A percentile compares a stretch with the other conserved stretches of the same genome.
These are phyloP conservation scores for Silene uniflora DNA, from an alignment of 148 eudicot species.

Conservation along the genomic window DNA sequence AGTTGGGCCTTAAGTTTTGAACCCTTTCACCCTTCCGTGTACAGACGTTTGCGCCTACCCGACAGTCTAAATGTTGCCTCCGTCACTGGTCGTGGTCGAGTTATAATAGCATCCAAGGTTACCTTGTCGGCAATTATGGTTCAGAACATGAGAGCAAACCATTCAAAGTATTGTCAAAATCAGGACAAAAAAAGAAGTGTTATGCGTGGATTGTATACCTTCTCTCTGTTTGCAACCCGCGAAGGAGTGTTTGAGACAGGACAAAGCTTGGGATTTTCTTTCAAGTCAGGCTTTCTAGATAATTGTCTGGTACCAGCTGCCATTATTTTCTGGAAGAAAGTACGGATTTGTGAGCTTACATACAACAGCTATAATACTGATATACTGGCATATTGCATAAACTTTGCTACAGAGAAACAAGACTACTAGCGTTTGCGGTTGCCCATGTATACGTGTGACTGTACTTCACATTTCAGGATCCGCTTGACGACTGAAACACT, in stretches of 20 bases:
- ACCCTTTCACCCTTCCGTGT: no score
- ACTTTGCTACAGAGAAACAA: background rate
- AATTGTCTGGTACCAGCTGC: slow-evolving; percentile 43
- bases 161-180: background rate
- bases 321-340: slow-evolving; percentile 42
- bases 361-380: background rate
- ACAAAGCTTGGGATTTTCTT: slow-evolving; percentile 58
- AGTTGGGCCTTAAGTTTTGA: no score
- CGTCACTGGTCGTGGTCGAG: background rate
- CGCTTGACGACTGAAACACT: background rate
- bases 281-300: slow-evolving; percentile 49
- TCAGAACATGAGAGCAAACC: background rate
- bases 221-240: slow-evolving; percentile 27
- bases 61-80: background rate
- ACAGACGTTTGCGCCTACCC: background rate
- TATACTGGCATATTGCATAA: background rate
- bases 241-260: slow-evolving; percentile 37
- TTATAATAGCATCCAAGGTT: background rate
- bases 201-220: slow-evolving; percentile 30
- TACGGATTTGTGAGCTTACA: background rate
- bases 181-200: background rate
- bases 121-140: background rate
- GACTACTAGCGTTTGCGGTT: background rate
- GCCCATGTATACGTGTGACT: background rate
- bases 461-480: background rate